These are phyloP conservation scores for Podaxis sp. DNA, from an alignment of 768 basidiomycete genomes.

Conservation along the genomic window DNA sequence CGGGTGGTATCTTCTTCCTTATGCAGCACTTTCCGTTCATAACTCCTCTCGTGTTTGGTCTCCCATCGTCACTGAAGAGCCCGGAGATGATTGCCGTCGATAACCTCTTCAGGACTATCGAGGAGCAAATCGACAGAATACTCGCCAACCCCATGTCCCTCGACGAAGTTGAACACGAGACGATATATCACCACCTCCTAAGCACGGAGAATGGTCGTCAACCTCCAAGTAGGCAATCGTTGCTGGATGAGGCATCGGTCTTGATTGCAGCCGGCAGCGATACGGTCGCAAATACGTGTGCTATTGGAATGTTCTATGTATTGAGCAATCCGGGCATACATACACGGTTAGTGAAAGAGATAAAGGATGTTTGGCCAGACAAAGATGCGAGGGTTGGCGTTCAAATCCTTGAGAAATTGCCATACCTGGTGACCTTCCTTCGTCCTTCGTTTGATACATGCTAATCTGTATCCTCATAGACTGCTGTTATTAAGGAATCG, in stretches of 20 bases:
- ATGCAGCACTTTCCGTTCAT: constrained; percentile 25
- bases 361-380: constrained; percentile 22
- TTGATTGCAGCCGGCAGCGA: constrained; percentile 37
- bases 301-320: constrained; percentile 33
- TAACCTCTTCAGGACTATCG: constrained; percentile 16
- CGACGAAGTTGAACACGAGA: constrained; percentile 28
- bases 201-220: constrained; percentile 2
- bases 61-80: constrained; percentile 20
- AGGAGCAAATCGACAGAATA: constrained; percentile 24
- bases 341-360: constrained; percentile 27
- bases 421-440: constrained; percentile 38
- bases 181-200: constrained; percentile 32
- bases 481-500: constrained; percentile 46
- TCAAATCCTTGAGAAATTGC: constrained; percentile 41
- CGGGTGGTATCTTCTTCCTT: constrained; percentile 10
- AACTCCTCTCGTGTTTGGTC: constrained; percentile 13
- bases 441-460: not conserved
- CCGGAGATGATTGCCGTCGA: constrained; percentile 18
- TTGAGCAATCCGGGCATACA: constrained; percentile 29
- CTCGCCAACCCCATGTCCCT: constrained; percentile 24
- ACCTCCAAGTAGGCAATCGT: not conserved
- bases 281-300: constrained; percentile 39
- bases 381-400: constrained; percentile 24
- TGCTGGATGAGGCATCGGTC: not conserved
- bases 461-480: constrained; percentile 25